Evolutionary conservation across 306 rosid species (phyloP).

Genomic region (Cucurbita maxima): DNA sequence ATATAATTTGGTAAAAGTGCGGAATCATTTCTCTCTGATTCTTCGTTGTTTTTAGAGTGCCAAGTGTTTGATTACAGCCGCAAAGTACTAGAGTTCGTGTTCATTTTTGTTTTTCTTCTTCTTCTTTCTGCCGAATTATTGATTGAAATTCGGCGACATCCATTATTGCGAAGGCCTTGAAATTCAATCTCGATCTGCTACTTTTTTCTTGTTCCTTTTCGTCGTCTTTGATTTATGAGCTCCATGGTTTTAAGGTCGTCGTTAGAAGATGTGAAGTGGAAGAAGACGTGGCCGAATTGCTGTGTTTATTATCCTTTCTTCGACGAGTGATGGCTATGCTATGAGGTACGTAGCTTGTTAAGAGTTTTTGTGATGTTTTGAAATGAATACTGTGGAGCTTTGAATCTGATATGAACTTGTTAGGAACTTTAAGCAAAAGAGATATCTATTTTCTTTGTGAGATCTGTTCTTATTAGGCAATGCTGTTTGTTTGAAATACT

Average conservation of each 20-base stretch:
- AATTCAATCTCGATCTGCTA: constrained; percentile 1
- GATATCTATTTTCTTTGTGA: background rate
- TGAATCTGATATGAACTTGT: background rate
- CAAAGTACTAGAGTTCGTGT: background rate
- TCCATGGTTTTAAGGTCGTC: constrained; percentile 24
- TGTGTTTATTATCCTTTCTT: constrained; percentile 32
- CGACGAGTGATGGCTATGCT: constrained; percentile 20
- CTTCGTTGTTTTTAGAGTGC: background rate
- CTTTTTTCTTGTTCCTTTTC: background rate
- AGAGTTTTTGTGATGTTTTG: background rate
- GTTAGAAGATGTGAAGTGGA: constrained; percentile 25
- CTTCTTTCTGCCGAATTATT: background rate
- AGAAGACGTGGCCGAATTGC: constrained; percentile 30
- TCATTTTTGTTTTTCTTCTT: background rate
- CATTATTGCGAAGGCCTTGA: background rate
- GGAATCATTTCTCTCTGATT: background rate
- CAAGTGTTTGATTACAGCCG: constrained; percentile 1
- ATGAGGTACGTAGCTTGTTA: background rate
- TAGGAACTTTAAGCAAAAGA: background rate
- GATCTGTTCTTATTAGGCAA: background rate
- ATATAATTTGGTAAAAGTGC: background rate
- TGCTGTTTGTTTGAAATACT: background rate
- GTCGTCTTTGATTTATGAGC: constrained; percentile 21
- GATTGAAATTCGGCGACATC: background rate
- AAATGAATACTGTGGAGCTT: background rate